Evolutionary conservation across 2,329 filamentous ascomycete species (phyloP), one percentile per base, ranked within the genome.

Genomic region (Colletotrichum agaves): DNA sequence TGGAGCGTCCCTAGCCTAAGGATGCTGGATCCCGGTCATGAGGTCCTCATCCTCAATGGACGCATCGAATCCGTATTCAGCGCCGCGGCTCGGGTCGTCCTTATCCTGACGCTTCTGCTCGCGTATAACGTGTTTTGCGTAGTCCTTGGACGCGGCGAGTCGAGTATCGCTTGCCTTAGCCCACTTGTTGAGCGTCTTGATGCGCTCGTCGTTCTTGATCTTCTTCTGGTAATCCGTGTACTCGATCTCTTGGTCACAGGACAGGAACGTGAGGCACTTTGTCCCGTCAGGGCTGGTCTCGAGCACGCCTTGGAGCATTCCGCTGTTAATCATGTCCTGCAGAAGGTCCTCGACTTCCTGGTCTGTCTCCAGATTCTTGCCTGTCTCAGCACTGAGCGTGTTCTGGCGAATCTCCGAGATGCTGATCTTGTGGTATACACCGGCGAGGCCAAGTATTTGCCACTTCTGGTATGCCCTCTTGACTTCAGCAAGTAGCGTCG

Each of bases 401-500:
- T 78, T 76, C 23, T 77, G 72, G 46, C 84, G 82, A 19, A 90
- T 77, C 72, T 88, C 83, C 17, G 82, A 72, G 35, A 90, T 81
- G 15, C 85, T 84, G 37, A 90, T 80, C 69, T 87, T 86, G 60
- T 80, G 81, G 75, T 95, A 98, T 3, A 93, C 89, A 59, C 87
- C 86, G 49, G 90, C 89, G 27, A 98, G 83, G 67, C 89, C 89
- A 37, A 91, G 83, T 64, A 98, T 88, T 67, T 92, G 90, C 81
- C 91, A 93, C 73, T 90, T 89, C 72, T 92, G 89, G 75, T 94
- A 93, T 10, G 91, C 89, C 19, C 86, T 81, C 43, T 91, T 77
- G 11, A 95, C 90, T 75, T 93, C 88, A 4, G 83, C 80, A 12
- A 97, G 83, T 13, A 98, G 85, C 3, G 90, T 87, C 4, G 81